Percentiles rank a stretch among this genome's conserved stretches.
phyloP scores from a whole-genome alignment of 2,329 filamentous ascomycete genomes.

The Colletotrichum cereale region DNA sequence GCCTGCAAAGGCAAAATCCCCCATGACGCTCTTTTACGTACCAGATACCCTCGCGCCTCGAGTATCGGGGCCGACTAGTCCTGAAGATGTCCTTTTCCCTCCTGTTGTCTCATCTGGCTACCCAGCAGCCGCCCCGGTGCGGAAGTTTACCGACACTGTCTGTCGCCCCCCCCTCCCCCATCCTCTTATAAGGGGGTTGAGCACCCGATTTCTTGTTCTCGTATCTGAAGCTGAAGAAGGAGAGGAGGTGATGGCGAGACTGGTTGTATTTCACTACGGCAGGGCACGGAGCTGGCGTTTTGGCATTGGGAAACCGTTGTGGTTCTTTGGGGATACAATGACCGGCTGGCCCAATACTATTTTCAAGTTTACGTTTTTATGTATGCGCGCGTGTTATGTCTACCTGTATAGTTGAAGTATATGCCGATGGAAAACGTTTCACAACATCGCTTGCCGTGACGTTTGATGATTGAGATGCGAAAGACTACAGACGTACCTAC shows the following conservation, averaged over 20 bases:
- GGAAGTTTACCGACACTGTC: constrained; percentile 5
- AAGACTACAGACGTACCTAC: background rate
- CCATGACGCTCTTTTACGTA: constrained; percentile 35
- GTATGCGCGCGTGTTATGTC: constrained; percentile 31
- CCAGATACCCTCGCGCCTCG: constrained; percentile 40
- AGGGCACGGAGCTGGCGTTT: constrained; percentile 37
- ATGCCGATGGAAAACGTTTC: constrained; percentile 1
- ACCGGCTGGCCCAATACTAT: constrained; percentile 31
- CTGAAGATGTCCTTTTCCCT: constrained; percentile 40
- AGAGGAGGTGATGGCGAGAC: background rate
- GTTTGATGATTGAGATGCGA: background rate
- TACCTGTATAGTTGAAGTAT: constrained; percentile 27
- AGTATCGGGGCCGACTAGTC: constrained; percentile 29
- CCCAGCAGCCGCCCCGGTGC: constrained; percentile 1
- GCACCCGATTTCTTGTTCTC: constrained; percentile 4
- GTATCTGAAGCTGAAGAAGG: background rate
- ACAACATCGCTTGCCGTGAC: background rate
- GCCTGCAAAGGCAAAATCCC: constrained; percentile 1
- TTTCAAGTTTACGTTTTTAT: constrained; percentile 19
- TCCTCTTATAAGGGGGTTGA: background rate
- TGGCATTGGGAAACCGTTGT: constrained; percentile 22
- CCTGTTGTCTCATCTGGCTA: constrained; percentile 1
- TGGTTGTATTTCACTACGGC: constrained; percentile 7
- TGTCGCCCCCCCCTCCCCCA: background rate
- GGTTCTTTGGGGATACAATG: constrained; percentile 22